Evolutionary conservation across 768 basidiomycete genomes (phyloP), one percentile per base, ranked within the genome.

Genomic region (Multifurca ochricompacta): DNA sequence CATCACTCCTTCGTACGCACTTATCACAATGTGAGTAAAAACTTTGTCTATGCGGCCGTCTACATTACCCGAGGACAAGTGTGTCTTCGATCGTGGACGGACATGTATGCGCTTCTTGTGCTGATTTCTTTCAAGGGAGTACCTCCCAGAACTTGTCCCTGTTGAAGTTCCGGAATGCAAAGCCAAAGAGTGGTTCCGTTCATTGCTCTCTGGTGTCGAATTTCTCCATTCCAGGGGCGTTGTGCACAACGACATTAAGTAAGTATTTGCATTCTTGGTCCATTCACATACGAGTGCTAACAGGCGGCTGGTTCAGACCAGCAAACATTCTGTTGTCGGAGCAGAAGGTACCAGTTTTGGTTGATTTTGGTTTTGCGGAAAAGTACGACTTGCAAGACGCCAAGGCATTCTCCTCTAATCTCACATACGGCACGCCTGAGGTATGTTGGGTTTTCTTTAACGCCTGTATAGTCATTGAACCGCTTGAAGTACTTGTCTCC

Each of bases 291-390:
- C 32, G 51, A 51, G 18, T 14, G 41, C 35, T 42, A 18, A 47
- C 19, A 18, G 18, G 7, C 18, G 11, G 42, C 10, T 13, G 32
- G 27, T 49, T 8, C 59, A 94, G 91, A 63, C 92, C 92, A 1
- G 90, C 92, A 14, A 99, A 99, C 65, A 91, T 99, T 61, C 77
- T 99, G 2, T 74, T 99, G 42, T 87, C 88, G 1, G 69, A 72
- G 51, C 76, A 83, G 59, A 84, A 85, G 63, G 72, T 92, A 1
- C 91, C 92, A 1, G 87, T 96, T 3, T 79, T 98, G 3, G 87
- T 96, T 34, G 96, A 98, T 69, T 99, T 96, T 64, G 95, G 96
- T 1, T 99, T 98, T 62, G 91, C 95, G 2, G 89, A 95, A 64
- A 81, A 81, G 60, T 93, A 93, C 65, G 84, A 90, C 59, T 63